Conservation (phyloP, 768 basidiomycete genomes). For the Plicaturopsis crispa region DNA sequence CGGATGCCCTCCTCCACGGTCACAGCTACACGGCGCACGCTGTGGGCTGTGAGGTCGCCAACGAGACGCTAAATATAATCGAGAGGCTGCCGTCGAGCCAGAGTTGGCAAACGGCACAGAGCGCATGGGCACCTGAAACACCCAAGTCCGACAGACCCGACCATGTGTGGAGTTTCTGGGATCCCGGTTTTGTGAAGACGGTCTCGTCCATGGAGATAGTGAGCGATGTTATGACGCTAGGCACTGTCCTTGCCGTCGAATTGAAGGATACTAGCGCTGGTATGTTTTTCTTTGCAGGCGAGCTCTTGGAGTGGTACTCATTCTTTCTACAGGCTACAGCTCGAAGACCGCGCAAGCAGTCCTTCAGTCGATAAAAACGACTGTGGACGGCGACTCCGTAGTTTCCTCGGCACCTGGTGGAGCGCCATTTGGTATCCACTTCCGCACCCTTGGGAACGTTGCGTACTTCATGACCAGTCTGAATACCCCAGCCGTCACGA, state of each 20-base stretch:
- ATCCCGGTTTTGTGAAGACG: slow-evolving; percentile 55
- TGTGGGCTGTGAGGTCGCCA: slow-evolving; percentile 88
- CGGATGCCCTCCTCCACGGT: slow-evolving; percentile 85
- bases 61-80: slow-evolving; percentile 64
- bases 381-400: slow-evolving; percentile 12
- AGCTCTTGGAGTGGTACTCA: neutral
- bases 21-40: slow-evolving; percentile 96
- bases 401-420: slow-evolving; percentile 42
- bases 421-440: slow-evolving; percentile 66
- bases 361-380: slow-evolving; percentile 41
- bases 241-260: slow-evolving; percentile 78
- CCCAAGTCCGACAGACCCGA: slow-evolving; percentile 6
- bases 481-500: slow-evolving; percentile 50
- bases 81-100: slow-evolving; percentile 40
- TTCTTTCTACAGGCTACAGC: slow-evolving; percentile 34
- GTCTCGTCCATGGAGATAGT: slow-evolving; percentile 54
- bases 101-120: slow-evolving; percentile 53
- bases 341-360: slow-evolving; percentile 60
- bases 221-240: slow-evolving; percentile 78
- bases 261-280: slow-evolving; percentile 51
- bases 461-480: slow-evolving; percentile 92
- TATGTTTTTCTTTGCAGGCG: slow-evolving; percentile 19
- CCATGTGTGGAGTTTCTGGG: slow-evolving; percentile 84
- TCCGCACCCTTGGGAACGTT: slow-evolving; percentile 82
- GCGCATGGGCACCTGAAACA: slow-evolving; percentile 40